phyloP scores from a whole-genome alignment of 2,329 filamentous ascomycete genomes.

The Venturia effusa region DNA sequence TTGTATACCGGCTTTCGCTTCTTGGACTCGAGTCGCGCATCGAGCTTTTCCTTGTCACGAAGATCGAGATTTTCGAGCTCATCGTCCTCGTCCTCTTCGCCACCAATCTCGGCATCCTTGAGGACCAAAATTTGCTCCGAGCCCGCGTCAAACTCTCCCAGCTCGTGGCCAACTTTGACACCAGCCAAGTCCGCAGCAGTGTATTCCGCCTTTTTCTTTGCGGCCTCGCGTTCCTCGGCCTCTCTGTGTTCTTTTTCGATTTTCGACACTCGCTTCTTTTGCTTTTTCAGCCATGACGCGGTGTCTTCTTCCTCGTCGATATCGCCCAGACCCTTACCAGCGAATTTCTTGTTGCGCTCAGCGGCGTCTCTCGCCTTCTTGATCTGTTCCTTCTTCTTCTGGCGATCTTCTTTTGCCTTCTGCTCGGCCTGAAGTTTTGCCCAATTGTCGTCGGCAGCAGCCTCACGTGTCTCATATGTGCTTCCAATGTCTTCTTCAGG shows the following conservation, averaged over 20 bases:
- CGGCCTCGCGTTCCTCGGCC: conserved; percentile 69
- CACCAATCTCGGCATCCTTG: conserved; percentile 79
- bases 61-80: conserved; percentile 73
- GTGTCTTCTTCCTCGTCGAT: conserved; percentile 60
- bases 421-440: conserved; percentile 56
- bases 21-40: conserved; percentile 72
- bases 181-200: conserved; percentile 79
- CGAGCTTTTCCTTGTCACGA: conserved; percentile 59
- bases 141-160: conserved; percentile 67
- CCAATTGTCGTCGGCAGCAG: conserved; percentile 65
- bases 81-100: conserved; percentile 62
- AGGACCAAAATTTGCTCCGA: conserved; percentile 84
- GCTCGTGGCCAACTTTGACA: conserved; percentile 83
- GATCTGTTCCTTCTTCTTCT: conserved; percentile 70
- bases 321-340: conserved; percentile 79
- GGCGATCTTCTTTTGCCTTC: conserved; percentile 63
- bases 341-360: conserved; percentile 61
- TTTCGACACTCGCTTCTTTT: conserved; percentile 91
- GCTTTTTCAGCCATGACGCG: conserved; percentile 73
- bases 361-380: conserved; percentile 80
- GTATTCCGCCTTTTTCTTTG: conserved; percentile 62
- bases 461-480: conserved; percentile 73
- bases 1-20: conserved; percentile 84
- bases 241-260: conserved; percentile 60
- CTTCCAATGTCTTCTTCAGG: conserved; percentile 62